A percentile compares a stretch with the other conserved stretches of the same genome.
phyloP scores from a whole-genome alignment of 1,139 yeast genomes.

The Blastobotrys ciferrii region DNA sequence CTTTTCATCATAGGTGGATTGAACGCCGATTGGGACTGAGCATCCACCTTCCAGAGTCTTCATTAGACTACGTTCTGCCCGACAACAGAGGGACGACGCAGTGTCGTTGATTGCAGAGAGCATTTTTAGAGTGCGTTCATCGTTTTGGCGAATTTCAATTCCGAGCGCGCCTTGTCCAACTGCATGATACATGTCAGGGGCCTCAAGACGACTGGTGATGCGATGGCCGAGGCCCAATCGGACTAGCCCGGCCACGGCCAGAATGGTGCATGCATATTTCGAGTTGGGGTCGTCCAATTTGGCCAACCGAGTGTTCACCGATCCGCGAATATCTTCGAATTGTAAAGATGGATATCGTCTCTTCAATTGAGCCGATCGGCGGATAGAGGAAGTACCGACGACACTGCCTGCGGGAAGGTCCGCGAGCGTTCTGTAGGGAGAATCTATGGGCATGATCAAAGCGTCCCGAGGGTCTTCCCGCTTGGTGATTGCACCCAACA shows the following conservation, averaged over 20 bases:
- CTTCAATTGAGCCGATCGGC: constrained; percentile 80
- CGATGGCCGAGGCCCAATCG: constrained; percentile 70
- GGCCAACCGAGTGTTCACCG: constrained; percentile 72
- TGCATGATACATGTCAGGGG: constrained; percentile 91
- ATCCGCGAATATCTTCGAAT: constrained; percentile 85
- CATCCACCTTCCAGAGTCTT: constrained; percentile 94
- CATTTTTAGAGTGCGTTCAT: constrained; percentile 54
- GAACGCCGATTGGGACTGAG: constrained; percentile 94
- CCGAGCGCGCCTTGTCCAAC: constrained; percentile 99
- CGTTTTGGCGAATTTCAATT: constrained; percentile 76
- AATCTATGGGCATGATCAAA: constrained; percentile 69
- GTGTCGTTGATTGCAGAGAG: constrained; percentile 64
- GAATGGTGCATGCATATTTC: constrained; percentile 69
- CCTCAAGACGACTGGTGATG: constrained; percentile 60
- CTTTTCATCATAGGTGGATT: constrained; percentile 51
- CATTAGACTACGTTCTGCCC: constrained; percentile 89
- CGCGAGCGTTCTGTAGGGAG: constrained; percentile 57
- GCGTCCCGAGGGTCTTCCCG: constrained; percentile 95
- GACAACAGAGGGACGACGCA: constrained; percentile 69
- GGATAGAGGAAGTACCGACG: constrained; percentile 91
- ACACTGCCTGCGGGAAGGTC: constrained; percentile 84
- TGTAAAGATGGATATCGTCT: constrained; percentile 55
- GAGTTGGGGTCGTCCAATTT: constrained; percentile 74
- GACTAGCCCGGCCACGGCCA: constrained; percentile 89
- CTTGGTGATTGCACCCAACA: constrained; percentile 79